Conservation (phyloP, 192 early-diverging fungal genomes). For the Coemansia sp. region DNA sequence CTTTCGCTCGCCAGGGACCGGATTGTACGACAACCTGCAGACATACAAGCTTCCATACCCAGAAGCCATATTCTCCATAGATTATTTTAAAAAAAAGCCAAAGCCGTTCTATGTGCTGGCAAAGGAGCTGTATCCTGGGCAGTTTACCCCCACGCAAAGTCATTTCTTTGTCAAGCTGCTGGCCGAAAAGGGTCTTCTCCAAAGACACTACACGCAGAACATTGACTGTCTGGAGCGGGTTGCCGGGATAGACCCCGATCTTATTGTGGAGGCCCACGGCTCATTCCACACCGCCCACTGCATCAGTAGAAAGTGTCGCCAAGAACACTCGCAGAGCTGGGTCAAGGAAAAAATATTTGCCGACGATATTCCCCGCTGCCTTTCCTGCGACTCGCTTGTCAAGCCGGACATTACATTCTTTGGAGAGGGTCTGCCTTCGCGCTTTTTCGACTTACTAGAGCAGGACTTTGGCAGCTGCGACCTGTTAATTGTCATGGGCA, state of each 20-base stretch:
- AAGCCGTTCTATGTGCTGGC: conserved; percentile 88
- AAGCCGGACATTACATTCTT: conserved; percentile 98
- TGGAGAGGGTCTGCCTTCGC: conserved; percentile 80
- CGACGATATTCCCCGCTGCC: conserved; percentile 70
- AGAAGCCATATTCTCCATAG: conserved; percentile 92
- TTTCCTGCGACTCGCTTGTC: conserved; percentile 64
- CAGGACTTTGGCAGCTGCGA: conserved; percentile 79
- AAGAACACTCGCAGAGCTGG: conserved; percentile 45
- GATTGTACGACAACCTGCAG: conserved; percentile 88
- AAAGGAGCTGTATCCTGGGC: conserved; percentile 87
- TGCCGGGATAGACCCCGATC: conserved; percentile 69
- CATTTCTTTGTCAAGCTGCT: conserved; percentile 89
- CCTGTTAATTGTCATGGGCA: conserved; percentile 92
- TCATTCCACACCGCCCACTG: conserved; percentile 85
- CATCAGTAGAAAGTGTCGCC: conserved; percentile 49
- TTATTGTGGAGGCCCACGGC: conserved; percentile 92
- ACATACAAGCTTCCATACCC: conserved; percentile 90
- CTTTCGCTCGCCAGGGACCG: conserved; percentile 89
- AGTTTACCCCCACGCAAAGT: conserved; percentile 72
- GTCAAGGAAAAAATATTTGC: conserved; percentile 57
- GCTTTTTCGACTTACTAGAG: conserved; percentile 63
- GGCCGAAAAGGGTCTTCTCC: conserved; percentile 66
- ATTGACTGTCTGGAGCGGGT: conserved; percentile 93
- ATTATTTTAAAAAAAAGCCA: conserved; percentile 82
- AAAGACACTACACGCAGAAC: conserved; percentile 93